Percentiles rank a stretch among this genome's conserved stretches.
phyloP scores from a whole-genome alignment of 441 rosid species.

The Populus hybrid region DNA sequence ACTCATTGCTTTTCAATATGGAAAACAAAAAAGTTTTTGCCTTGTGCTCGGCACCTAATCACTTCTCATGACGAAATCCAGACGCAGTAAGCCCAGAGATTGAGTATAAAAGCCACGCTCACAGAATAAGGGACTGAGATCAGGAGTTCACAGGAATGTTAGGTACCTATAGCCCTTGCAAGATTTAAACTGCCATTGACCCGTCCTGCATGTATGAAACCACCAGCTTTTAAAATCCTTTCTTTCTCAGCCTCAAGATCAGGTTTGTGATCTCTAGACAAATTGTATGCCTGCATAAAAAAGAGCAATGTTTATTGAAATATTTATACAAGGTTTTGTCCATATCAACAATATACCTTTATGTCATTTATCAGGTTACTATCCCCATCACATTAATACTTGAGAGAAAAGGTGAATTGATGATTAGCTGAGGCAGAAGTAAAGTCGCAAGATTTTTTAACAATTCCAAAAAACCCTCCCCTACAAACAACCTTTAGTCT shows the following conservation, averaged over 20 bases:
- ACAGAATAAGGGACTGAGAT: not conserved
- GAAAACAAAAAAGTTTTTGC: not conserved
- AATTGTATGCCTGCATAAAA: constrained; percentile 63
- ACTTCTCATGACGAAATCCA: not conserved
- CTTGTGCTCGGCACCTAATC: not conserved
- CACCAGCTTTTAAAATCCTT: constrained; percentile 93
- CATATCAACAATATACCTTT: not conserved
- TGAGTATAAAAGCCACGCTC: not conserved
- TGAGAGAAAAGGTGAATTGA: not conserved
- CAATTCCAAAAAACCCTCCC: not conserved
- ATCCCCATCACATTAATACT: not conserved
- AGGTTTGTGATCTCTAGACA: constrained; percentile 98
- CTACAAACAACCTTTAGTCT: not conserved
- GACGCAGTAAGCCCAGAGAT: not conserved
- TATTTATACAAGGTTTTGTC: not conserved
- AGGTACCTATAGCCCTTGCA: constrained; percentile 87
- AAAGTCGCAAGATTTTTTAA: not conserved
- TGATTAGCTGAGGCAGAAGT: not conserved
- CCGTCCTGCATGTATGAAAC: constrained; percentile 93
- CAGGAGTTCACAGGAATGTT: not conserved
- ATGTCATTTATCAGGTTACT: not conserved
- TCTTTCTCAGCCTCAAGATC: constrained; percentile 93
- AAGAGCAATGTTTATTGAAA: not conserved
- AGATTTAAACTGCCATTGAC: constrained; percentile 96
- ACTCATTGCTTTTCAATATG: not conserved